Percentiles rank a stretch among this genome's conserved stretches.
Conservation (phyloP, 2,329 filamentous ascomycete genomes). For the Aureobasidium pullulans region DNA sequence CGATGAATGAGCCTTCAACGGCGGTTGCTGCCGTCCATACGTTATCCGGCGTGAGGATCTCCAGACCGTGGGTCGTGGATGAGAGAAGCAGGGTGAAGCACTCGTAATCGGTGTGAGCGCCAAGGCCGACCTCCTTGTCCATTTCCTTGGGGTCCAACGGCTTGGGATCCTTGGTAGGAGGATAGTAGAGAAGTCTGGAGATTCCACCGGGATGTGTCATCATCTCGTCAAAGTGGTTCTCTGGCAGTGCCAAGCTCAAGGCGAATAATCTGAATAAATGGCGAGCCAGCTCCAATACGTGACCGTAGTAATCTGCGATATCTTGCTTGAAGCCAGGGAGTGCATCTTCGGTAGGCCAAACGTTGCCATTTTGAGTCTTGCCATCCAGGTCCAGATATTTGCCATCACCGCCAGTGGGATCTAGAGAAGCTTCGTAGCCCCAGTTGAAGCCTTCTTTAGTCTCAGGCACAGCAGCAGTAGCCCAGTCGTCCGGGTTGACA, state of each 20-base stretch:
- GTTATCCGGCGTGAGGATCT: constrained; percentile 34
- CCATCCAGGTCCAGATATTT: constrained; percentile 36
- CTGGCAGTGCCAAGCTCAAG: constrained; percentile 33
- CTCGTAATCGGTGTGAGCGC: constrained; percentile 38
- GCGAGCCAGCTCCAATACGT: constrained; percentile 32
- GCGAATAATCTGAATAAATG: constrained; percentile 35
- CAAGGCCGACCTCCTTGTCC: constrained; percentile 32
- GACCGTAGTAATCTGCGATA: constrained; percentile 27
- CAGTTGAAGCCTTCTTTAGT: constrained; percentile 26
- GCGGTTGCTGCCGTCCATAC: constrained; percentile 39
- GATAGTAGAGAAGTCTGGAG: constrained; percentile 38
- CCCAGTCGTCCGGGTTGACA: constrained; percentile 29
- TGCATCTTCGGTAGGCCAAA: constrained; percentile 25
- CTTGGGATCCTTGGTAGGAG: constrained; percentile 18
- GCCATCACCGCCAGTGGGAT: constrained; percentile 35
- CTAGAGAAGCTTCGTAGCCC: constrained; percentile 34
- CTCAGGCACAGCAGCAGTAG: constrained; percentile 24
- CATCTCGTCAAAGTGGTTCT: constrained; percentile 34
- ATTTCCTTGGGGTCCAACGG: constrained; percentile 15
- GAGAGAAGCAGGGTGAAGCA: constrained; percentile 41
- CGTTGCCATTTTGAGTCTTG: constrained; percentile 17
- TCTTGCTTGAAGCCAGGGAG: constrained; percentile 31
- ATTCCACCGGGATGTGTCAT: constrained; percentile 30
- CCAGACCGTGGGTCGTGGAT: constrained; percentile 33
- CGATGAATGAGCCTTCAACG: constrained; percentile 37